Evolutionary conservation across 1,284 basidiomycete species (phyloP).

Genomic region (Microstroma glucosiphilum): DNA sequence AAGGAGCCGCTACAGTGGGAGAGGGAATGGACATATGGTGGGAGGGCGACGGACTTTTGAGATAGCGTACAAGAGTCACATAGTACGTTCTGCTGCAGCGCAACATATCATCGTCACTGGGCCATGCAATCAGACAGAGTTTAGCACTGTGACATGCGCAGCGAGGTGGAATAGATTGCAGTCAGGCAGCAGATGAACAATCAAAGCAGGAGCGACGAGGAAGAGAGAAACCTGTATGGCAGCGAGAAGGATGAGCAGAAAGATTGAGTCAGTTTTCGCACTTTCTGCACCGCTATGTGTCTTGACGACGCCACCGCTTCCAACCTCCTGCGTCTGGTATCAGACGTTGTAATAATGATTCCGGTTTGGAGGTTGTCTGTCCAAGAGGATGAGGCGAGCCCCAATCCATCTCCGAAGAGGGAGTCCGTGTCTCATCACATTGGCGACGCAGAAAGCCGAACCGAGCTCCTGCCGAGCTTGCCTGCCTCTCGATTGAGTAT

Average conservation of each 20-base stretch:
- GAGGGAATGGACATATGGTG: slow-evolving; percentile 49
- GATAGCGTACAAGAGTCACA: not conserved
- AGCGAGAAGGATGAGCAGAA: too few relatives aligned
- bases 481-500: not conserved
- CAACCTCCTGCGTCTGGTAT: slow-evolving; percentile 13
- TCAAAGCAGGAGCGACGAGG: too few relatives aligned
- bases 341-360: slow-evolving; percentile 39
- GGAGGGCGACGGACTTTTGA: slow-evolving; percentile 46
- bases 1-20: slow-evolving; percentile 55
- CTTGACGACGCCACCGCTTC: too few relatives aligned
- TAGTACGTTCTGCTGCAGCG: too few relatives aligned
- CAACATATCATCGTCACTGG: too few relatives aligned
- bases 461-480: not conserved
- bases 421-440: slow-evolving; percentile 39
- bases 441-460: not conserved
- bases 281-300: too few relatives aligned
- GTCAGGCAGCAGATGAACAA: too few relatives aligned
- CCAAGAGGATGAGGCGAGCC: slow-evolving; percentile 10
- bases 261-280: too few relatives aligned
- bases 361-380: slow-evolving; percentile 37
- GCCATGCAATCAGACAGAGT: not conserved
- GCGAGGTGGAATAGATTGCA: too few relatives aligned
- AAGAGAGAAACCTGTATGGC: too few relatives aligned
- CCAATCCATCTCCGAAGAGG: slow-evolving; percentile 37
- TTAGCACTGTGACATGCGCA: too few relatives aligned